Percentiles rank a stretch among this genome's conserved stretches.
These are phyloP conservation scores for Triticum monococcum DNA, from an alignment of 176 grass and related monocot genomes.

Conservation along the genomic window DNA sequence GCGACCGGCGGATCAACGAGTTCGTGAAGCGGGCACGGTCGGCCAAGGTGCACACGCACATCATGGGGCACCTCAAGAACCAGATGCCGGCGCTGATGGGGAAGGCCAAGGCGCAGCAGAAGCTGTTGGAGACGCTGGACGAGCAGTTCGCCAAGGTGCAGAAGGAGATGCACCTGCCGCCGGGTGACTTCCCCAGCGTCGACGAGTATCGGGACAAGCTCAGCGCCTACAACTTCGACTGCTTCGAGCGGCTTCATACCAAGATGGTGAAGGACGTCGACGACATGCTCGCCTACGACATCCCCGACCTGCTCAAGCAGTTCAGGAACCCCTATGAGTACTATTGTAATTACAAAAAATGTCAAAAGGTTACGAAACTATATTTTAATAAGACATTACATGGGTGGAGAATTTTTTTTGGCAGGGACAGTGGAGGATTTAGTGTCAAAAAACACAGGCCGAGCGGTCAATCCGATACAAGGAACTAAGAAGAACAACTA, in stretches of 20 bases:
- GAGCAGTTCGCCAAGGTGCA: constrained; percentile 70
- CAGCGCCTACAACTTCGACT: constrained; percentile 65
- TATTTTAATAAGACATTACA: no score
- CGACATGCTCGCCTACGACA: constrained; percentile 81
- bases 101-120: constrained; percentile 80
- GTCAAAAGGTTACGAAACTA: no score
- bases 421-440: no score
- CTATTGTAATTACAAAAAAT: no score
- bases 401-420: no score
- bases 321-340: constrained; percentile 87
- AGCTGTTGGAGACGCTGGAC: constrained; percentile 54
- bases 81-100: constrained; percentile 82
- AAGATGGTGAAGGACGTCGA: constrained; percentile 82
- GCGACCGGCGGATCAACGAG: constrained; percentile 77
- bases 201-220: constrained; percentile 63
- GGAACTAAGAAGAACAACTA: no score
- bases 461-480: no score
- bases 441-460: no score
- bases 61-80: constrained; percentile 73
- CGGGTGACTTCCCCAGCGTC: constrained; percentile 71
- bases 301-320: constrained; percentile 75
- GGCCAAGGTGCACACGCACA: constrained; percentile 66
- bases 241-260: constrained; percentile 64
- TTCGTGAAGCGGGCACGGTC: constrained; percentile 76
- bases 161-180: constrained; percentile 70